Conservation (phyloP, 225 moss, liverwort and hornwort species). For the Neckera pumila region DNA sequence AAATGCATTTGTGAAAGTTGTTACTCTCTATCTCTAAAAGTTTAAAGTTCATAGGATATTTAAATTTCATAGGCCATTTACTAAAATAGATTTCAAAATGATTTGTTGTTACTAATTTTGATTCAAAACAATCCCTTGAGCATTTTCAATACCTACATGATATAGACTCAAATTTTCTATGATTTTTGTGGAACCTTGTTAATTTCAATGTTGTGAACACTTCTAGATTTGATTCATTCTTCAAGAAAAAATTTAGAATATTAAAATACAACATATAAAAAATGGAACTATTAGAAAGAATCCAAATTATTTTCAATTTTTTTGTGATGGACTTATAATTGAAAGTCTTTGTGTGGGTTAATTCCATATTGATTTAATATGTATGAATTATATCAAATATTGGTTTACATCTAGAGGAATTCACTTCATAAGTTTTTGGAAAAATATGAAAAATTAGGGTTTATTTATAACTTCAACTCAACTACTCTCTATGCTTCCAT, state of each 20-base stretch:
- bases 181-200: not conserved
- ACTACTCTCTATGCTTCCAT: rapidly evolving
- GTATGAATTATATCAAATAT: not conserved
- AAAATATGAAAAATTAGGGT: not conserved
- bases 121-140: not conserved
- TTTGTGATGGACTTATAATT: not conserved
- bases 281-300: not conserved
- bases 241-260: too few relatives aligned
- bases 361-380: not conserved
- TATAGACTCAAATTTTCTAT: not conserved
- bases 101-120: not conserved
- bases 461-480: not conserved
- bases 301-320: not conserved
- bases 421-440: not conserved
- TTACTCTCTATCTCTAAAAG: not conserved
- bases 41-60: not conserved
- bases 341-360: not conserved
- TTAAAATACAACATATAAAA: not conserved
- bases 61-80: not conserved
- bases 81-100: not conserved
- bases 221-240: not conserved
- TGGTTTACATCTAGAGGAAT: rapidly evolving
- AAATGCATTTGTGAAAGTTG: not conserved
- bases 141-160: not conserved
- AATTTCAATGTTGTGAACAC: not conserved